Evolutionary conservation across 495 filamentous ascomycete species (phyloP), one percentile per base, ranked within the genome.

Genomic region (Echria macrotheca): DNA sequence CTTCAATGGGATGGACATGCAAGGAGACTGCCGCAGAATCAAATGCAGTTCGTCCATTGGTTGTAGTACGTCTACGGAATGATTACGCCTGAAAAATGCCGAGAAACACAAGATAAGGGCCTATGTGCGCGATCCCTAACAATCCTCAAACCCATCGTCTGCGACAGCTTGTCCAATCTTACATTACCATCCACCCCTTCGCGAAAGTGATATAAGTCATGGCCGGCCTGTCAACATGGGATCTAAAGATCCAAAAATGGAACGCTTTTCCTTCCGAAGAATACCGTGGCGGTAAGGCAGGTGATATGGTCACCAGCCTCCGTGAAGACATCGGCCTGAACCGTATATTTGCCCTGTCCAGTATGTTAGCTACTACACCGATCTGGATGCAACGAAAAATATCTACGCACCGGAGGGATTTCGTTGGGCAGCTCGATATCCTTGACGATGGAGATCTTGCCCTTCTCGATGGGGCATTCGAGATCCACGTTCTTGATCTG

Each of bases 391-490:
- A n/a, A n/a, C n/a, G n/a, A n/a, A n/a, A n/a, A n/a, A n/a, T n/a
- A n/a, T n/a, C n/a, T n/a, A 72, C 87, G 58, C 80, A 95, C 91
- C 40, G 89, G 86, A 56, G 93, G 93, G 52, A 99, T 89, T 67
- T 90, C 76, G 55, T 79, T 83, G 44, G 93, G 93, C 52, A 99
- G 67, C 5, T 93, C 81, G 24, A 97, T 85, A 18, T 83, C 66
- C 74, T 97, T 96, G 37, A 68, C 80, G 58, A 99, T 68, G 17
- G 65, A 65, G 55, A 87, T 74, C 18, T 80, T 67, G 38, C 90
- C 93, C 67, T 83, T 77, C 65, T 89, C 70, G 48, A 99, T 76
- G 41, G 93, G 93, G 66, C 93, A 99, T 49, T 87, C 69, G 37
- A 96, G 73, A 56, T 96, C 90, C 10, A 96, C 87, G 44, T 95